Conservation (phyloP, 1,284 basidiomycete genomes). For the Sparassis latifolia region DNA sequence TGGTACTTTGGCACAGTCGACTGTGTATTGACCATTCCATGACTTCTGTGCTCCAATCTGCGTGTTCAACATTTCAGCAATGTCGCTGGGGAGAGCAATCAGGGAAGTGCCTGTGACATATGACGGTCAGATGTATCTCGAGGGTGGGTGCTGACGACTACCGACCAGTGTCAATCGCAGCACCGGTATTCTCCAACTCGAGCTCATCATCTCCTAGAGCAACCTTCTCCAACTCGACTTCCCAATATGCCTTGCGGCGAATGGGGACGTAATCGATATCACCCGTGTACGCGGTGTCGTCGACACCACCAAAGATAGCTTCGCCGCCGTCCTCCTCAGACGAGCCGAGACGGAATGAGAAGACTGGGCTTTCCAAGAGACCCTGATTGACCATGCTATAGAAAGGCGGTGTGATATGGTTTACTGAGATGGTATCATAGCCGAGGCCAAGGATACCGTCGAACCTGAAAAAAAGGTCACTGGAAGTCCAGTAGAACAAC, state of each 20-base stretch:
- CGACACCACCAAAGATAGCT: slow-evolving; percentile 91
- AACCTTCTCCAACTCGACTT: slow-evolving; percentile 88
- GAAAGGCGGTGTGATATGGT: slow-evolving; percentile 91
- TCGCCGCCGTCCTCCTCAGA: slow-evolving; percentile 91
- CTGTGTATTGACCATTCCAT: slow-evolving; percentile 92
- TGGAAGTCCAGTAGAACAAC: neutral
- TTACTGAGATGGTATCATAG: slow-evolving; percentile 96
- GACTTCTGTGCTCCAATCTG: slow-evolving; percentile 90
- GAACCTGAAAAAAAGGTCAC: slow-evolving; percentile 47
- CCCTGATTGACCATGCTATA: slow-evolving; percentile 89
- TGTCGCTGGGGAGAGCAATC: slow-evolving; percentile 88
- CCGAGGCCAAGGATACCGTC: slow-evolving; percentile 95
- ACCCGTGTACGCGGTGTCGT: slow-evolving; percentile 75
- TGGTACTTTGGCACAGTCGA: slow-evolving; percentile 86
- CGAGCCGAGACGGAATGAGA: slow-evolving; percentile 91
- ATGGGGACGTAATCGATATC: slow-evolving; percentile 87
- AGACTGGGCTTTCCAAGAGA: slow-evolving; percentile 82
- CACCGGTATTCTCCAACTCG: slow-evolving; percentile 86
- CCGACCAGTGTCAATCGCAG: slow-evolving; percentile 92
- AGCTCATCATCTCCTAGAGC: slow-evolving; percentile 80
- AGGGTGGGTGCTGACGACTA: slow-evolving; percentile 1
- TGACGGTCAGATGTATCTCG: neutral
- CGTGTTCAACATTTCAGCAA: slow-evolving; percentile 97
- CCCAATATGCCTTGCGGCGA: slow-evolving; percentile 97
- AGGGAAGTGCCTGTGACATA: slow-evolving; percentile 70